Base-by-base conservation (phyloP, 129 eudicot species). In the Apium graveolens region DNA sequence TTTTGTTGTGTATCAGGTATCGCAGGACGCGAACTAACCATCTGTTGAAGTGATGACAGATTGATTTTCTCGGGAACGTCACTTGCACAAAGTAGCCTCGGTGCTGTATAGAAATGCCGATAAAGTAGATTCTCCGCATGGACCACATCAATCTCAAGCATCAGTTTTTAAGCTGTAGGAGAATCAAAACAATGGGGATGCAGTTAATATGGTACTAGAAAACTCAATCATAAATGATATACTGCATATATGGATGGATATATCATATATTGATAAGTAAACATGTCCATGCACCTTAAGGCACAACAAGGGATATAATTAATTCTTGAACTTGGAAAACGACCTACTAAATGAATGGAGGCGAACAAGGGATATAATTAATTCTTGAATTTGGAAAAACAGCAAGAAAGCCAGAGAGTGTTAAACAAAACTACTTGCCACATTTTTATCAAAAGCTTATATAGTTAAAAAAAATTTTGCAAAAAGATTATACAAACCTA, bases 11-110 rank as follows among this genome's bases (percentile, higher is more conserved):
- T 51, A 84, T 65, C 20, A 76, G 55, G 82, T 79, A 82, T 78
- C 82, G 86, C 84, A 84, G 88, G 92, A 88, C 81, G 89, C 87
- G 42, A 76, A 83, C 88, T 73, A 88, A 79, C 69, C 79, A 31
- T 60, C 81, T 37, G 74, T 73, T 78, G 42, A 77, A 38, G 45
- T 49, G 83, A 85, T 70, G 83, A 82, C 44, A 35, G 80, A 80
- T 78, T 75, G 82, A 42, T 73, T 78, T 79, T 82, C 74, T 86
- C 70, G 21, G 70, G 27, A 46, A 79, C 82, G 80, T 88, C 92
- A 45, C 86, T 77, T 84, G 80, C 86, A 68, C 17, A 11, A 73
- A 70, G 75, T 69, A 57, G 76, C 78, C 74, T 60, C 72, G 26
- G 49, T 48, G 13, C 27, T 7, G 78, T 34, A 82, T 70, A 81